Evolutionary conservation across 495 filamentous ascomycete genomes (phyloP), one percentile per base, ranked within the genome.

Genomic region (Hyaloscypha variabilis): DNA sequence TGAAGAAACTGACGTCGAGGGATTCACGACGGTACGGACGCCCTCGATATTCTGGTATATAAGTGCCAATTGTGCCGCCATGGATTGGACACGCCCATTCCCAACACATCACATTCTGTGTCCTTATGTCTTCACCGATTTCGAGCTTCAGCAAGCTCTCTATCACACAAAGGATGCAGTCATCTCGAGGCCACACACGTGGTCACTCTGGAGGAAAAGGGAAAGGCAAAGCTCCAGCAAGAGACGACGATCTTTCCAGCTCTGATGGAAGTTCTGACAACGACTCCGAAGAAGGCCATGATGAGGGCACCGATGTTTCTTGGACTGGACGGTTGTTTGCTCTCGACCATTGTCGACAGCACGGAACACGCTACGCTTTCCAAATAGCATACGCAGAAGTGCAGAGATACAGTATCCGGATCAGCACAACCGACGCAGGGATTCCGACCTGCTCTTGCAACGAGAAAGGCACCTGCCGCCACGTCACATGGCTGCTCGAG

Each of bases 81-180:
- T 70, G 62, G 50, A 42, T 57, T 57, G 51, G 17, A 26, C 36
- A 63, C 24, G 34, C 76, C 74, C 58, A 77, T 36, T 61, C 75
- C 74, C 54, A 79, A 78, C 29, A 52, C 63, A 60, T 78, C 65
- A 26, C 77, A 77, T 52, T 30, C 46, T 39, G 51, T 24, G 53
- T 58, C 62, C 62, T 60, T 65, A 73, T 73, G 71, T 70, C 68
- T 61, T 39, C 63, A 50, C 68, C 71, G 30, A 61, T 67, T 50
- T 54, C 60, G 24, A 66, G 61, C 52, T 73, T 73, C 66, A 67
- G 62, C 66, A 70, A 73, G 66, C 71, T 73, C 60, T 65, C 68
- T 51, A 60, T 73, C 34, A 55, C 29, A 10, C 59, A 53, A 51
- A 61, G 39, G 26, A 69, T 70, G 67, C 63, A 67, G 34, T 46